Evolutionary conservation across 208 protist genomes (phyloP), one percentile per base, ranked within the genome.

Genomic region (Blechomonas ayalai): DNA sequence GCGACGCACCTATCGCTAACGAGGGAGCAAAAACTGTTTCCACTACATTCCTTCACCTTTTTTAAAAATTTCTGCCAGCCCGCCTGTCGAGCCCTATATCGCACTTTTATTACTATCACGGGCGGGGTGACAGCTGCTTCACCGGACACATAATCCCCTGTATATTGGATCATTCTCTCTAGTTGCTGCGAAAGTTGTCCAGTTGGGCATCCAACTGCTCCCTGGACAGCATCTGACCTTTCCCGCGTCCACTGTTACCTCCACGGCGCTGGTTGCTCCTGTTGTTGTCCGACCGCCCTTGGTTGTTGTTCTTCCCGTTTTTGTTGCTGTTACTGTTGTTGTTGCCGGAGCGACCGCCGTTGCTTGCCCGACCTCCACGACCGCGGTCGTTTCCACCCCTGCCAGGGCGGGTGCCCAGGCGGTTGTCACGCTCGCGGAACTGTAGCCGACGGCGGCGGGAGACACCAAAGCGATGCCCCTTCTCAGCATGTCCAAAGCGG

Each of bases 171-270:
- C 20, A 12, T 42, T 12, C 10, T n/a, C 7, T 32, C 45, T 81
- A 82, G 39, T 73, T 68, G 16, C 49, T 42, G 16, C 67, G 68
- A 75, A 82, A 93, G 55, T 47, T 77, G 9, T 93, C 80, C 16
- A 93, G 69, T 59, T 93, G 74, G 18, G 57, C 72, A 46, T 93
- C 84, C 9, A 93, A 71, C 22, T 82, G 44, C 20, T 85, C 72
- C 36, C 66, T 71, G 18, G 80, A 76, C 4, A 61, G 20, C 27
- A 32, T 24, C 4, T 31, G 45, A 32, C 58, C 63, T 31, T 67
- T 59, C 9, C 43, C 47, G 23, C 69, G 57, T 23, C 58, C 52
- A 13, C 46, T 35, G 25, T 55, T 37, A 0, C 39, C 48, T 19
- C 48, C 33, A 15, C 41, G 32, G 19, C 61, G 39, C 4, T 41